Evolutionary conservation across 148 eudicot genomes (phyloP).

Genomic region (Rheum nobile): DNA sequence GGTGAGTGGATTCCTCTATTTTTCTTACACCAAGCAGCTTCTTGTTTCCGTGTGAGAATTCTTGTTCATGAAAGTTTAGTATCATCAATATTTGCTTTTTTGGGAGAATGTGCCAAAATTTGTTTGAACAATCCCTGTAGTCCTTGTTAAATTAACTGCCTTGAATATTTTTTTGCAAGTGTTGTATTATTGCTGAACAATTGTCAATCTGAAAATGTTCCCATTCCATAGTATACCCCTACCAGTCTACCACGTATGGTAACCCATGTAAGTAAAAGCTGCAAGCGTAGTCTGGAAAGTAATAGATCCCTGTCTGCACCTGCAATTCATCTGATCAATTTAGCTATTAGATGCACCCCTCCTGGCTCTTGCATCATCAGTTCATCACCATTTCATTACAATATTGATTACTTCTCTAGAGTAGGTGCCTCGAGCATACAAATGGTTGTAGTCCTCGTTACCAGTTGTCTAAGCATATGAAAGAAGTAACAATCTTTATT

Average conservation of each 20-base stretch:
- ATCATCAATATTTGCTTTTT: not conserved
- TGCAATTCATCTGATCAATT: no score
- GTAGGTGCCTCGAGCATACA: not conserved
- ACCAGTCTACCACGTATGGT: not conserved
- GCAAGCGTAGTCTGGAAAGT: not conserved
- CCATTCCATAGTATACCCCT: no score
- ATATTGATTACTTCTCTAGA: not conserved
- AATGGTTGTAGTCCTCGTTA: not conserved
- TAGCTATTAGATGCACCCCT: no score
- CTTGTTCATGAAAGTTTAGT: not conserved
- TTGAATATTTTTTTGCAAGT: not conserved
- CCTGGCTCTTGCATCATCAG: no score
- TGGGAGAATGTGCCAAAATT: not conserved
- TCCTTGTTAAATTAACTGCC: not conserved
- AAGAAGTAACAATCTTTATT: not conserved
- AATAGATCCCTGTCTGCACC: no score
- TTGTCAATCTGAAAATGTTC: not conserved
- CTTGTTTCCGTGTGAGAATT: not conserved
- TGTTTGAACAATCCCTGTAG: not conserved
- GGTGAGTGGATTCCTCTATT: constrained; percentile 25
- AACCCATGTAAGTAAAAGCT: not conserved
- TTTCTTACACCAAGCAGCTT: not conserved
- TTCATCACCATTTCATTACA: not conserved
- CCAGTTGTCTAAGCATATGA: not conserved
- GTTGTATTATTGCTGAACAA: no score